These are phyloP conservation scores for Dioscorea dumetorum DNA, from an alignment of 106 monocot genomes.

Conservation along the genomic window DNA sequence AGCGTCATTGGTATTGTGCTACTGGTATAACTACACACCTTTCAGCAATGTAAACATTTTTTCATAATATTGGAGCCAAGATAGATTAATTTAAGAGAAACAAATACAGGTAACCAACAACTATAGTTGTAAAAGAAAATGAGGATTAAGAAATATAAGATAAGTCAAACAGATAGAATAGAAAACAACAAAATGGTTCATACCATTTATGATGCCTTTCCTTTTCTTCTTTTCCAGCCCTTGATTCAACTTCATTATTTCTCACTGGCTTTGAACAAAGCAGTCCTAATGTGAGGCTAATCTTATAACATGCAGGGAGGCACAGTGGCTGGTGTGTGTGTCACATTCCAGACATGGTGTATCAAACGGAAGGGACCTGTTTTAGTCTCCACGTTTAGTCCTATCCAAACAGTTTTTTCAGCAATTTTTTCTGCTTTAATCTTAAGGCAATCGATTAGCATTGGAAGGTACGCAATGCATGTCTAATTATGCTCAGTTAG, in stretches of 20 bases:
- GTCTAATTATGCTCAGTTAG: too few species aligned
- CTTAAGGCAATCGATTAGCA: slow-evolving; percentile 20
- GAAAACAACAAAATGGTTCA: too few species aligned
- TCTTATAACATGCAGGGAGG: slow-evolving; percentile 20
- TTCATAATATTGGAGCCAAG: background rate
- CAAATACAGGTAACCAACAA: too few species aligned
- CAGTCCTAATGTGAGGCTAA: background rate
- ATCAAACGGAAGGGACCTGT: slow-evolving; percentile 38
- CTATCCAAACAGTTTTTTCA: slow-evolving; percentile 31
- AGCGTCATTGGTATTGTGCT: slow-evolving; percentile 18
- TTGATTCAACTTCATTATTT: background rate
- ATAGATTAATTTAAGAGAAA: too few species aligned
- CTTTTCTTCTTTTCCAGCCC: background rate
- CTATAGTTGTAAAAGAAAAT: too few species aligned
- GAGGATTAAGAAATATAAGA: too few species aligned
- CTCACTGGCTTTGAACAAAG: too few species aligned
- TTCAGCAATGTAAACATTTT: background rate
- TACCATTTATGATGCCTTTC: too few species aligned
- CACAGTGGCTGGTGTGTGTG: slow-evolving; percentile 1
- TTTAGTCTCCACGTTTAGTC: slow-evolving; percentile 38
- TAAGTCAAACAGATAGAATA: too few species aligned
- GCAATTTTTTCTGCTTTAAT: slow-evolving; percentile 26
- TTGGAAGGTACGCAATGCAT: slow-evolving; percentile 21
- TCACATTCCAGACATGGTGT: slow-evolving; percentile 35
- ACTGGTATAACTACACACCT: slow-evolving; percentile 23